Conservation (phyloP, 140 eudicot genomes). For the Flaveria floridana region DNA sequence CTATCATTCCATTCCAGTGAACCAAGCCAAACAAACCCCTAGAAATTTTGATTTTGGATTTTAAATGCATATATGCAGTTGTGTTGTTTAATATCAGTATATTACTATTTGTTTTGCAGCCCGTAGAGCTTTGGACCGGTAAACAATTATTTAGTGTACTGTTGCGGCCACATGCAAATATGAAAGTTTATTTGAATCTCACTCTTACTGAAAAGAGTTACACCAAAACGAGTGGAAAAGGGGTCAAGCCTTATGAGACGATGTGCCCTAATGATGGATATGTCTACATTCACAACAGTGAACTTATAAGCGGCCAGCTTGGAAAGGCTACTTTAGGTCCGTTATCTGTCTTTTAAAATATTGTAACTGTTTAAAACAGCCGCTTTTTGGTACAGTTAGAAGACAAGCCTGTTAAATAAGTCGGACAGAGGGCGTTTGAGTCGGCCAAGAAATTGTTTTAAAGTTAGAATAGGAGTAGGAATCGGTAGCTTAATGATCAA, state of each 20-base stretch:
- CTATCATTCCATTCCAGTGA: no score
- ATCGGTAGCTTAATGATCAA: no score
- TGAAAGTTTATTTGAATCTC: slow-evolving; percentile 86
- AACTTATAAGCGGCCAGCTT: slow-evolving; percentile 87
- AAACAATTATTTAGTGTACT: slow-evolving; percentile 81
- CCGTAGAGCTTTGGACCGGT: slow-evolving; percentile 97
- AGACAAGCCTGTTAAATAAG: background rate
- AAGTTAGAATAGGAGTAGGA: no score
- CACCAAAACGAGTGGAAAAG: slow-evolving; percentile 41
- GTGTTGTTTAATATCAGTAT: slow-evolving; percentile 4
- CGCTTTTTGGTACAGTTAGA: background rate
- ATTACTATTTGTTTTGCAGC: slow-evolving; percentile 52
- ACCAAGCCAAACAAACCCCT: background rate
- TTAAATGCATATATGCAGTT: slow-evolving; percentile 12
- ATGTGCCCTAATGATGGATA: slow-evolving; percentile 90
- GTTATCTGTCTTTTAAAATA: slow-evolving; percentile 25
- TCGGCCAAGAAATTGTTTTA: no score
- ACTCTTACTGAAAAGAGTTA: slow-evolving; percentile 73
- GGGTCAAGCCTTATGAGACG: slow-evolving; percentile 52
- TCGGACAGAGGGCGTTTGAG: no score
- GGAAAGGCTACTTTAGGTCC: slow-evolving; percentile 95
- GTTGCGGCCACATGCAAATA: slow-evolving; percentile 75
- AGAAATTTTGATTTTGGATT: background rate
- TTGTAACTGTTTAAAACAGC: background rate
- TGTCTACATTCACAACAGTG: slow-evolving; percentile 86